Conservation (phyloP, 2,329 filamentous ascomycete genomes). For the Colletotrichum sp. region DNA sequence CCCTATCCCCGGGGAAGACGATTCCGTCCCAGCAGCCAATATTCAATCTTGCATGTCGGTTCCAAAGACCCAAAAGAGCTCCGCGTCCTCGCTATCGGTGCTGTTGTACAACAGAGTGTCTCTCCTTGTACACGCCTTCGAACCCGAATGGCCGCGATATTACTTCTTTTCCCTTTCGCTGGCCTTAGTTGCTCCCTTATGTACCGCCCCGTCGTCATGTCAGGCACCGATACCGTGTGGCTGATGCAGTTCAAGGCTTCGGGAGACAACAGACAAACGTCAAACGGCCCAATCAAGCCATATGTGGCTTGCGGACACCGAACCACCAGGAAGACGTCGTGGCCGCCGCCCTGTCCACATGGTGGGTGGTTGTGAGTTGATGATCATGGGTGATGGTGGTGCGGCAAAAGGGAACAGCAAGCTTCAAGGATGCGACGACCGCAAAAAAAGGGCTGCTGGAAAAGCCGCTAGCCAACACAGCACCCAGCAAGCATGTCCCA, state of each 20-base stretch:
- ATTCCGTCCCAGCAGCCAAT: background rate
- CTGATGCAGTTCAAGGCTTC: background rate
- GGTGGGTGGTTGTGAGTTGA: background rate
- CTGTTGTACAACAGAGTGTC: background rate
- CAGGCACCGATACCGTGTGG: constrained; percentile 10
- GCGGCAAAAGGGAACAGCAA: constrained; percentile 1
- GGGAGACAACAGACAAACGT: background rate
- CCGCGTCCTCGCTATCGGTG: background rate
- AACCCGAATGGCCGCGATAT: background rate
- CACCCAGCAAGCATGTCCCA: constrained; percentile 20
- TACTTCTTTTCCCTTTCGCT: background rate
- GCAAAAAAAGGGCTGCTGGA: background rate
- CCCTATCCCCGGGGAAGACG: background rate
- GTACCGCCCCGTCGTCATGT: constrained; percentile 10
- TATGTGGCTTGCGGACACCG: constrained; percentile 7
- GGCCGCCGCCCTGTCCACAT: background rate
- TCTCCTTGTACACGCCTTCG: background rate
- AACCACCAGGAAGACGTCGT: background rate
- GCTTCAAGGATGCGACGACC: background rate
- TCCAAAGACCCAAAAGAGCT: background rate
- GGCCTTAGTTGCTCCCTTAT: background rate
- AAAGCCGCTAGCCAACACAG: constrained; percentile 19
- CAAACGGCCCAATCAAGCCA: background rate
- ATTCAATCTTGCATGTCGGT: background rate
- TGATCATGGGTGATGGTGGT: constrained; percentile 4